These are phyloP conservation scores for Trichoderma atroviride DNA, from an alignment of 2,329 filamentous ascomycete species.

Conservation along the genomic window DNA sequence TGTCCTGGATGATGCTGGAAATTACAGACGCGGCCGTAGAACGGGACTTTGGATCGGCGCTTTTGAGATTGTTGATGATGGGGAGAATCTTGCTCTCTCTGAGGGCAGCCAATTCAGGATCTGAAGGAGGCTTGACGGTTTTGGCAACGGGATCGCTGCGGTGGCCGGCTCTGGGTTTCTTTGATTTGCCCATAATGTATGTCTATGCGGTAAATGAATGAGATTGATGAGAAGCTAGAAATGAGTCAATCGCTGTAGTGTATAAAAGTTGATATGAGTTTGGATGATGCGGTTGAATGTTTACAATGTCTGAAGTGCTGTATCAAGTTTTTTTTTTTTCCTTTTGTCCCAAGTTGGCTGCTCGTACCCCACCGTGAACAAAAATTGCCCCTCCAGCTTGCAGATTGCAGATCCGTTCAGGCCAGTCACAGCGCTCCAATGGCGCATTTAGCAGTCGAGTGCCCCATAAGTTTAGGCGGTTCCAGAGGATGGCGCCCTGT, in stretches of 20 bases:
- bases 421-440: not conserved
- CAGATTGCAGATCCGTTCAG: not conserved
- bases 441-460: not conserved
- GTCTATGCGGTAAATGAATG: not conserved
- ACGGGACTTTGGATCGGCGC: constrained; percentile 60
- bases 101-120: constrained; percentile 65
- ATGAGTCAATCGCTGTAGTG: not conserved
- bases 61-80: constrained; percentile 62
- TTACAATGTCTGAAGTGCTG: not conserved
- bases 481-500: not conserved
- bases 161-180: constrained; percentile 55
- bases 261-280: not conserved
- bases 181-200: constrained; percentile 60
- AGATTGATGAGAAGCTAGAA: not conserved
- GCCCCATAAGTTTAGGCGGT: not conserved
- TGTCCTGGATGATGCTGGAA: constrained; percentile 63
- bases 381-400: constrained; percentile 4
- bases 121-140: constrained; percentile 61
- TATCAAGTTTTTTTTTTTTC: constrained; percentile 16
- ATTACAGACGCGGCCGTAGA: constrained; percentile 62
- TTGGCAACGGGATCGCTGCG: constrained; percentile 61
- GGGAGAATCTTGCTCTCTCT: constrained; percentile 66
- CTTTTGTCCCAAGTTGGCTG: constrained; percentile 1
- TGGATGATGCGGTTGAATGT: not conserved
- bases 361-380: constrained; percentile 28